Evolutionary conservation across 148 eudicot species (phyloP), one percentile per base, ranked within the genome.

Genomic region (Rhododendron kiyosumense): DNA sequence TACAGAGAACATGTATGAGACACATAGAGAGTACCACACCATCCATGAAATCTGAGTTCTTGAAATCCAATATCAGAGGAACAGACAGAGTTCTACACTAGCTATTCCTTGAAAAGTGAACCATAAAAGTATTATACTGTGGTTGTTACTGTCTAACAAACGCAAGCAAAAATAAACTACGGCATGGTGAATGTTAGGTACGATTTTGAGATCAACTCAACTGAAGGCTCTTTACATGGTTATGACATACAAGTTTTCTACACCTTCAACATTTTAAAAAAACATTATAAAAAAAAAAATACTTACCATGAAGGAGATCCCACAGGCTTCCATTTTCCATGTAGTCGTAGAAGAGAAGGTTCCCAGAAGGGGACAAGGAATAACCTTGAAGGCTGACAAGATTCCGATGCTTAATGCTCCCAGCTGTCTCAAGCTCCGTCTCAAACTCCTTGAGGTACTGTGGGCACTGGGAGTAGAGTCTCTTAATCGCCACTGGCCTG

Each of bases 311-410:
- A 84, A 97, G 98, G 78, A 95, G 89, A 91, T 97, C 99, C 98
- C 98, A 97, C 36, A 97, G 94, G 89, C 98, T 95, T 5, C 99
- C 99, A 81, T 97, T 97, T 78, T 97, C 98, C 99, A 97, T 97
- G 97, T 94, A 97, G 81, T 97, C 98, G 77, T 95, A 97, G 89
- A 97, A 95, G 14, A 97, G 94, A n/a, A 97, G 96, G 89, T 97
- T 92, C 84, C 98, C 99, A n/a, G 91, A 87, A 2, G 94, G 93
- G 2, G 98, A 97, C 75, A 97, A 93, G 13, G 99, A 97, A 92
- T 97, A 97, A 7, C 96, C 99, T 87, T 97, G 99, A 52, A 97
- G 92, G 87, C 99, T 82, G 83, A 97, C 98, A 32, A 97, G 91
- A 86, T 97, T 97, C 49, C 99, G 90, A 84, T 97, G 99, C 87